Percentiles rank a stretch among this genome's conserved stretches.
Evolutionary conservation across 192 early-diverging fungal species (phyloP).

Genomic region (Coemansia aciculifera): DNA sequence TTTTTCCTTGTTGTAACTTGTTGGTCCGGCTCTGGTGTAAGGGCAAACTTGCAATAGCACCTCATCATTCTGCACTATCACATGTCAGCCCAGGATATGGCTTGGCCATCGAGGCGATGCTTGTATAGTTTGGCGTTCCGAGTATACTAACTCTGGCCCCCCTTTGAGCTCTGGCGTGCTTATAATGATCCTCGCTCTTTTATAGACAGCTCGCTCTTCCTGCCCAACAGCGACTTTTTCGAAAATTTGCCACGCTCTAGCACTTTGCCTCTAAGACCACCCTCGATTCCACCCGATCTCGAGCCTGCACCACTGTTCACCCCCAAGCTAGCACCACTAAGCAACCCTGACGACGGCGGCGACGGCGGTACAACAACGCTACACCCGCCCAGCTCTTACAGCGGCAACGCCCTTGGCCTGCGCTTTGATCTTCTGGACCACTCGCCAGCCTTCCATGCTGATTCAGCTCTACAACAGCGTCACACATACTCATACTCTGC

Average conservation of each 20-base stretch:
- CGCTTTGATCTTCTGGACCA: slow-evolving; percentile 2
- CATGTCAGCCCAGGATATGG: slow-evolving; percentile 22
- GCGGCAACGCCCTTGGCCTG: slow-evolving; percentile 17
- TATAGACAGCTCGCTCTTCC: slow-evolving; percentile 43
- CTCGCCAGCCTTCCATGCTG: not conserved
- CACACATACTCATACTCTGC: slow-evolving; percentile 10
- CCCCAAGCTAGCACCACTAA: slow-evolving; percentile 5
- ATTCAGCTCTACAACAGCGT: slow-evolving; percentile 14
- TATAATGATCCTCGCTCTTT: slow-evolving; percentile 5
- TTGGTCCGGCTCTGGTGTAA: not conserved
- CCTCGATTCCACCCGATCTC: slow-evolving; percentile 49
- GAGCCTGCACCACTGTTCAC: slow-evolving; percentile 46
- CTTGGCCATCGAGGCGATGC: not conserved
- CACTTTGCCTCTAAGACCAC: slow-evolving; percentile 35
- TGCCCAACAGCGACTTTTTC: slow-evolving; percentile 43
- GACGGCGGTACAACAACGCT: not conserved
- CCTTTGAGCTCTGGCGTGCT: not conserved
- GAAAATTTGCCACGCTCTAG: slow-evolving; percentile 24
- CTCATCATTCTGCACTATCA: slow-evolving; percentile 13
- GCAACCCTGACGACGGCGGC: not conserved
- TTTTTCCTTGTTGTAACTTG: not conserved
- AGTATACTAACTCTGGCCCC: not conserved
- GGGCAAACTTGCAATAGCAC: not conserved
- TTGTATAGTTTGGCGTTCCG: not conserved
- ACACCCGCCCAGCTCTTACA: not conserved